Evolutionary conservation across 2,329 filamentous ascomycete genomes (phyloP).

Genomic region (Cordyceps cateniannulata): DNA sequence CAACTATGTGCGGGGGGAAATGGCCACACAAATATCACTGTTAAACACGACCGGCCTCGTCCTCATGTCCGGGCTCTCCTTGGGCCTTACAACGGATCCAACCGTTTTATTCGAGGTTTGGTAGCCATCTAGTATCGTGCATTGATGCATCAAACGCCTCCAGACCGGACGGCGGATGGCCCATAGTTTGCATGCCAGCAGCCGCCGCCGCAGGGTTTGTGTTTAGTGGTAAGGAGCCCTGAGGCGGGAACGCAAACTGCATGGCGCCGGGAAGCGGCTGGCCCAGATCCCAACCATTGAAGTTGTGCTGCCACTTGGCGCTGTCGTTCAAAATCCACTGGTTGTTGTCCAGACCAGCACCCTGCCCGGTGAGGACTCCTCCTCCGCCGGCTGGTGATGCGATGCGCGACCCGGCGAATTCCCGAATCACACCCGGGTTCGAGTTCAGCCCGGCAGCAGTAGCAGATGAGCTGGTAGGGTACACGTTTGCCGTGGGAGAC

Average conservation of each 20-base stretch:
- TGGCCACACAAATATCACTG: not conserved
- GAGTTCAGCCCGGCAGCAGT: not conserved
- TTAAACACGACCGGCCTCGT: too few relatives aligned
- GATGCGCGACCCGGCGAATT: constrained; percentile 1
- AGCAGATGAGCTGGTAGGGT: not conserved
- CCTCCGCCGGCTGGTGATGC: not conserved
- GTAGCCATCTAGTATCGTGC: constrained; percentile 28
- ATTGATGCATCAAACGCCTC: constrained; percentile 28
- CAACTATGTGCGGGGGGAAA: not conserved
- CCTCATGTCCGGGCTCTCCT: not conserved
- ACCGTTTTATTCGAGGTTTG: constrained; percentile 27
- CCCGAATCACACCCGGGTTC: not conserved
- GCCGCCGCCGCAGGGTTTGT: not conserved
- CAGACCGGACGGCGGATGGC: constrained; percentile 22
- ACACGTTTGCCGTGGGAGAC: not conserved
- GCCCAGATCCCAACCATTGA: constrained; percentile 45
- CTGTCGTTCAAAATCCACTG: constrained; percentile 54
- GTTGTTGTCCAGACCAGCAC: constrained; percentile 37
- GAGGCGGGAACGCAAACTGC: constrained; percentile 25
- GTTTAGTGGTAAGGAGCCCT: not conserved
- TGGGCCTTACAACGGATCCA: not conserved
- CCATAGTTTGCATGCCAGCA: constrained; percentile 11
- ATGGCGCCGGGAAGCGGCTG: constrained; percentile 20
- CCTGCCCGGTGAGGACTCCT: constrained; percentile 2
- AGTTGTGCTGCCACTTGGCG: constrained; percentile 52